These are phyloP conservation scores for Macrolepiota fuliginosa DNA, from an alignment of 768 basidiomycete genomes.

Conservation along the genomic window DNA sequence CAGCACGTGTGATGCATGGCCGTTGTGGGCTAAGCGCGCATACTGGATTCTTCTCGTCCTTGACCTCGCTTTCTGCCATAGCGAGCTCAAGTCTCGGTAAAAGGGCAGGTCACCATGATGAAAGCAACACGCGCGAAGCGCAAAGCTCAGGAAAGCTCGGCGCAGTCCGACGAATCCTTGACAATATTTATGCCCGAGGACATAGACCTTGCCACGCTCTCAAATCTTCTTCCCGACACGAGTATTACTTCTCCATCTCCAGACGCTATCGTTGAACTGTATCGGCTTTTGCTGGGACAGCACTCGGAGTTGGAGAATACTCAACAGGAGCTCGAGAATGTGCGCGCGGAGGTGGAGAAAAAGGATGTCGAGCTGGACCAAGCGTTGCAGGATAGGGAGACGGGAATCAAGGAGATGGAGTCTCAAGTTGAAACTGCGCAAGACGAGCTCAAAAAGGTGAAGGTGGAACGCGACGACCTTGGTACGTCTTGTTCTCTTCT, in stretches of 20 bases:
- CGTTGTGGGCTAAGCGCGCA: constrained; percentile 18
- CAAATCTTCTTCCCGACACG: constrained; percentile 58
- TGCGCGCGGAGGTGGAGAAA: constrained; percentile 61
- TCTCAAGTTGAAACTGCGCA: constrained; percentile 46
- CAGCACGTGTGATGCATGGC: constrained; percentile 24
- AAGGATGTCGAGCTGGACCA: constrained; percentile 86
- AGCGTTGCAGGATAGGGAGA: constrained; percentile 76
- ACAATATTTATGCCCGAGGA: constrained; percentile 60
- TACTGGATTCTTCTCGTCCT: constrained; percentile 13
- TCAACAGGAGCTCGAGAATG: constrained; percentile 67
- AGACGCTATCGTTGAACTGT: constrained; percentile 60
- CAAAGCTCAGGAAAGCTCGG: constrained; percentile 40
- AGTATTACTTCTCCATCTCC: constrained; percentile 54
- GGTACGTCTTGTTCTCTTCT: constrained; percentile 38
- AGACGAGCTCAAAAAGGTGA: constrained; percentile 53
- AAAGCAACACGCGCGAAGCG: constrained; percentile 59
- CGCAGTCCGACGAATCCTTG: constrained; percentile 34
- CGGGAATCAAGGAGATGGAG: constrained; percentile 55
- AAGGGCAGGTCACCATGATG: constrained; percentile 27
- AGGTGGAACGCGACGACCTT: constrained; percentile 64
- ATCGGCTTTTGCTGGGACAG: constrained; percentile 60
- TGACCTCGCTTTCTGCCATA: constrained; percentile 34
- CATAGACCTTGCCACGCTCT: constrained; percentile 60
- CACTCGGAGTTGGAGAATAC: constrained; percentile 50
- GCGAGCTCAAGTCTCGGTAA: constrained; percentile 27